Conservation (phyloP, 2,329 filamentous ascomycete genomes). For the Akanthomyces uredinophilus region DNA sequence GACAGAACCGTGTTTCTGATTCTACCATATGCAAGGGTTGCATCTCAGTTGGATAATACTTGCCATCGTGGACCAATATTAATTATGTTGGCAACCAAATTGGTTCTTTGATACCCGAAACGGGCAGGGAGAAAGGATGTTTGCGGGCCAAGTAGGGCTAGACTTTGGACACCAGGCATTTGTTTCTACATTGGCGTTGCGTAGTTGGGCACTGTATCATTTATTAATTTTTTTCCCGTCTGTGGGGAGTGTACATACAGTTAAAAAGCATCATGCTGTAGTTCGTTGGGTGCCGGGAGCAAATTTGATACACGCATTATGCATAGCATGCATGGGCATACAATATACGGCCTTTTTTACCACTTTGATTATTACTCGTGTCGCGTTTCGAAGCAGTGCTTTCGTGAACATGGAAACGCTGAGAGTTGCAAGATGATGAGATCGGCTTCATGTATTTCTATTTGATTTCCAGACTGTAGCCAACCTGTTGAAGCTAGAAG, state of each 20-base stretch:
- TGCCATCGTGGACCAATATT: background rate
- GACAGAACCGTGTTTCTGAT: too few relatives aligned
- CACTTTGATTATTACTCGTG: background rate
- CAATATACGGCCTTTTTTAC: constrained; percentile 2
- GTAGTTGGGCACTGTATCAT: background rate
- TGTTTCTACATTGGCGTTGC: constrained; percentile 7
- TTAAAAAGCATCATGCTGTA: background rate
- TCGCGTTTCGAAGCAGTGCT: background rate
- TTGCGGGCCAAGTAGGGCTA: background rate
- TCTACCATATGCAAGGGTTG: background rate
- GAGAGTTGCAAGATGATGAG: background rate
- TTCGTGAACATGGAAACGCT: background rate
- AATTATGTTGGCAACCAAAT: background rate
- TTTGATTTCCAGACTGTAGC: background rate
- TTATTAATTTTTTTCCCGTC: background rate
- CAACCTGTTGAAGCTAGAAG: background rate
- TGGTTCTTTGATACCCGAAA: background rate
- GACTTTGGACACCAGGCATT: background rate
- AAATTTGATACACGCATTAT: constrained; percentile 13
- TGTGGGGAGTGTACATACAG: background rate
- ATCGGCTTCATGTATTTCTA: background rate
- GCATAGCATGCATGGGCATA: constrained; percentile 14
- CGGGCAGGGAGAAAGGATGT: background rate
- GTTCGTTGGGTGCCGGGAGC: background rate
- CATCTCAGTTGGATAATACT: background rate